These are phyloP conservation scores for Kwoniella sp. DNA, from an alignment of 768 basidiomycete species.

Conservation along the genomic window DNA sequence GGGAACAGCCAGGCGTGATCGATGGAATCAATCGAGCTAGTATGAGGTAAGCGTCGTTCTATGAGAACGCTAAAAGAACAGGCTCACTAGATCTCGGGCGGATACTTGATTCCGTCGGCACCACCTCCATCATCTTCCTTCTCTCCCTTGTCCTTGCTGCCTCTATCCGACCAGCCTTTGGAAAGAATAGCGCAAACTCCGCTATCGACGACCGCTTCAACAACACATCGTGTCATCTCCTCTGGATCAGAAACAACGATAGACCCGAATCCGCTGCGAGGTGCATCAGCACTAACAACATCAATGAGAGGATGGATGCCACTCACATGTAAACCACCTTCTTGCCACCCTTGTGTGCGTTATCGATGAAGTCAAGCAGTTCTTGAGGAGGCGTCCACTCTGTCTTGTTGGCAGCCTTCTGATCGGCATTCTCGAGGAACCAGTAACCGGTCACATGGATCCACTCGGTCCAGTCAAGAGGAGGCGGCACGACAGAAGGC, in stretches of 20 bases:
- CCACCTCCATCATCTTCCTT: slow-evolving; percentile 48
- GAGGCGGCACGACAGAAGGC: slow-evolving; percentile 80
- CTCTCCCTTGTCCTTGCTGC: slow-evolving; percentile 49
- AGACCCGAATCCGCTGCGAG: slow-evolving; percentile 72
- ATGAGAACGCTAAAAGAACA: neutral
- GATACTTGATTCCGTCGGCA: slow-evolving; percentile 44
- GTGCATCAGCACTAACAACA: neutral
- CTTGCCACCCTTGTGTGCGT: slow-evolving; percentile 67
- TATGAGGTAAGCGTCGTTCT: slow-evolving; percentile 1
- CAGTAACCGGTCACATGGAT: slow-evolving; percentile 82
- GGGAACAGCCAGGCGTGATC: slow-evolving; percentile 96
- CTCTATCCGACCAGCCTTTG: slow-evolving; percentile 95
- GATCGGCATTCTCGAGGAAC: slow-evolving; percentile 91
- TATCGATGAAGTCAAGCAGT: slow-evolving; percentile 74
- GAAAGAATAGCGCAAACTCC: slow-evolving; percentile 90
- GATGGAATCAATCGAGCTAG: slow-evolving; percentile 68
- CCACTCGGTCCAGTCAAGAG: slow-evolving; percentile 98
- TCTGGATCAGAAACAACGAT: slow-evolving; percentile 94
- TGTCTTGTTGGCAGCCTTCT: slow-evolving; percentile 62
- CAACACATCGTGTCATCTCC: slow-evolving; percentile 82
- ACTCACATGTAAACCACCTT: slow-evolving; percentile 82
- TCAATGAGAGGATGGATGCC: neutral
- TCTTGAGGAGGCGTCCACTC: slow-evolving; percentile 77
- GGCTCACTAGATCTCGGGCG: slow-evolving; percentile 37
- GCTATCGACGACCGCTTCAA: slow-evolving; percentile 79